Base-by-base conservation (phyloP, 2,329 filamentous ascomycete species). In the Sclerotinia nivalis region DNA sequence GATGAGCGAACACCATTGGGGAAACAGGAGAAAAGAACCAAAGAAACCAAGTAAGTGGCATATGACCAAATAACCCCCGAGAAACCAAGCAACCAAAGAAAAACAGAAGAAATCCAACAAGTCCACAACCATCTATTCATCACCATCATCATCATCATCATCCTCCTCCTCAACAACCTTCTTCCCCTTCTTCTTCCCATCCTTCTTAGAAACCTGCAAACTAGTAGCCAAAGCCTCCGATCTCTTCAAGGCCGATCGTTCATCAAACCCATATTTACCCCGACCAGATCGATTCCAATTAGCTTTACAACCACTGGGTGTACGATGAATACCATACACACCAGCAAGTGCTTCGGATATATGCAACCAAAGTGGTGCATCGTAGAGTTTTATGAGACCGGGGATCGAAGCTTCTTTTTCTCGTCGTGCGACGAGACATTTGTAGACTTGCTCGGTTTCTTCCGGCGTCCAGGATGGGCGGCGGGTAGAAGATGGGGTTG, bases 271-370 rank as follows among this genome's bases (percentile, higher is more conserved):
- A 9, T 18, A 66, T 2, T n/a, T 9, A 2, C 13, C 13, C 4
- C 64, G 50, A 18, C 64, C 64, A 9, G 15, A 18, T 15, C 64
- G 64, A 43, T 66, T 66, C 64, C 64, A 66, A 34, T 40, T 45
- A 6, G 49, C 28, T 7, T 66, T 66, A 37, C 64, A 64, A 12
- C 31, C 60, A 64, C 60, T 47, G 0, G 60, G 47, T 12, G 45
- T 22, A 25, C 60, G 60, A 15, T 52, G 2, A 64, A 52, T 40
- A 2, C 31, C 31, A 28, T 64, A 13, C 1, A 50, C 8, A 9
- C 13, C 34, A 20, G 47, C 45, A 1, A 64, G 47, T 13, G 25
- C 28, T 4, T 28, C 22, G 1, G 60, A 64, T 15, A 64, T 25
- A 5, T 64, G 60, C 0, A 34, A 2, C 60, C 60, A 64, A 22